Base-by-base conservation (phyloP, 306 rosid species). In the Trichosanthes truncata region DNA sequence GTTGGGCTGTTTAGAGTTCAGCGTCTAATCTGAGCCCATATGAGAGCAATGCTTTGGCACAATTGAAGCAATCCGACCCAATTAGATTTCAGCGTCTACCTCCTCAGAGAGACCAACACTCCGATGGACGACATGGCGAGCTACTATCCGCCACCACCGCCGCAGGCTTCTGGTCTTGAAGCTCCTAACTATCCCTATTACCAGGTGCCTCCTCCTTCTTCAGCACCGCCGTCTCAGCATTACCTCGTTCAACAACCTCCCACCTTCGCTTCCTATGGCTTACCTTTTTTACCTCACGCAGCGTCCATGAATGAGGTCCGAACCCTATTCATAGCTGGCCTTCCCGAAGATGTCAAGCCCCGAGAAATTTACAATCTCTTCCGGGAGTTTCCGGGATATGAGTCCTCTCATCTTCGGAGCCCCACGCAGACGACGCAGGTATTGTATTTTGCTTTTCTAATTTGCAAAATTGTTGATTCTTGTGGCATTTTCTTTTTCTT, bases 381-480 rank as follows among this genome's bases (percentile, higher is more conserved):
- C 81, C 96, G 96, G 7, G 97, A 95, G 74, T 93, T 95, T 66
- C 94, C 96, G 0, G 99, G 97, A 38, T 95, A 91, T 79, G 97
- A 91, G 81, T 95, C 99, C 12, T 95, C 97, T 23, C 97, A 92
- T 86, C 98, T 95, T 77, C 91, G 98, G 9, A 89, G 83, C 82
- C 96, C 93, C 26, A 74, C 87, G 35, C 85, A 89, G 63, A 77
- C 93, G 3, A 84, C 93, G 10, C 96, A 95, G 99, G 97, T 38
- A 1, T 78, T 61, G 21, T 77, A 10, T 1, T 35, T 59, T 33
- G 23, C 4, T 65, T 74, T 43, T 41, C 45, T 68, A 52, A 36
- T 51, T 23, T 35, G 7, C 20, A 23, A 40, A 69, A 68, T 69
- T 12, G 53, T 43, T 12, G 11, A 3, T 69, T n/a, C 20, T 69